Percentiles rank a stretch among this genome's conserved stretches.
Conservation (phyloP, 225 moss, liverwort and hornwort genomes). For the Pleurozium schreberi region DNA sequence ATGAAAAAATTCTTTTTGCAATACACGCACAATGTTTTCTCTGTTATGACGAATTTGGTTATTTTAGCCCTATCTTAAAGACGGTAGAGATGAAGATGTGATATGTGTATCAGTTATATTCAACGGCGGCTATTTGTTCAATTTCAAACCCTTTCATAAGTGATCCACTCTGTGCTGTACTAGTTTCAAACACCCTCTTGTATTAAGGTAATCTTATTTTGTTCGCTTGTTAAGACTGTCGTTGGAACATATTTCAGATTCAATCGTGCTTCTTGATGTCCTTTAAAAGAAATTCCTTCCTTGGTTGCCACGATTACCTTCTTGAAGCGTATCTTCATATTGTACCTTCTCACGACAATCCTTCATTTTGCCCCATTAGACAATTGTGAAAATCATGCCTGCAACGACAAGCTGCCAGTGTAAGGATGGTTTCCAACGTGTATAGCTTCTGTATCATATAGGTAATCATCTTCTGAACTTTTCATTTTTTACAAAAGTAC, state of each 20-base stretch:
- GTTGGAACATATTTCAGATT: background rate
- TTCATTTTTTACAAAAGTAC: background rate
- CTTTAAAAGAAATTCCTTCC: background rate
- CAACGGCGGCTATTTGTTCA: background rate
- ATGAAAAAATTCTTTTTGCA: background rate
- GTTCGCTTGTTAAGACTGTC: background rate
- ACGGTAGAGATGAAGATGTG: background rate
- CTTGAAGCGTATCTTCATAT: background rate
- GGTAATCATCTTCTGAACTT: background rate
- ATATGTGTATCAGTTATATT: background rate
- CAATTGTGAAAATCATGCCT: background rate
- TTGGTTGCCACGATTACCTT: background rate
- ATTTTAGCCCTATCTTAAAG: background rate
- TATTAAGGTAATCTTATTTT: background rate
- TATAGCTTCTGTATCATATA: background rate
- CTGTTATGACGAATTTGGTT: background rate
- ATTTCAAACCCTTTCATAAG: background rate
- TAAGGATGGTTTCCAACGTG: background rate
- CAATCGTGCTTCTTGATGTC: background rate
- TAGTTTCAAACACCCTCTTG: background rate
- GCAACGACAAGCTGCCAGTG: background rate
- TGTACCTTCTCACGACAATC: background rate
- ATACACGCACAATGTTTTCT: background rate
- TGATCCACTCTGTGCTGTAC: background rate
- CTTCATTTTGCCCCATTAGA: background rate